Percentiles rank a stretch among this genome's conserved stretches.
These are phyloP conservation scores for Peniophora sp. DNA, from an alignment of 1,284 basidiomycete species.

Conservation along the genomic window DNA sequence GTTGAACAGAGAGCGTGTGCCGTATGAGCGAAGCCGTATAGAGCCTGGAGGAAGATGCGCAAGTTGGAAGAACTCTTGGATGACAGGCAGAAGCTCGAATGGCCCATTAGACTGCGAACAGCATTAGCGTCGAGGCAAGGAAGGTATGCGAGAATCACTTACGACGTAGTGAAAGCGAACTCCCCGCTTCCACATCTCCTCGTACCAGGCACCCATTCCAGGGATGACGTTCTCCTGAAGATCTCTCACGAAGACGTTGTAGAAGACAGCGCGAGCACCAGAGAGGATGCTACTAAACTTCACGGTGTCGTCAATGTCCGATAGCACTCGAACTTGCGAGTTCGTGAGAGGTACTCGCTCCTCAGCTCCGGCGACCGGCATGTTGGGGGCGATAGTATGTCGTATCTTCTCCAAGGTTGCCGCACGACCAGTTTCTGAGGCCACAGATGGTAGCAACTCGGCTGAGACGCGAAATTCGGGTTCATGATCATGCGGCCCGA, in stretches of 20 bases:
- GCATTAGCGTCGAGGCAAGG: conserved; percentile 5
- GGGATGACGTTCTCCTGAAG: conserved; percentile 72
- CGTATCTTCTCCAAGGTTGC: neutral
- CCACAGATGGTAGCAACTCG: conserved; percentile 34
- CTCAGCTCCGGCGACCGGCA: conserved; percentile 22
- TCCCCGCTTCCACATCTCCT: conserved; percentile 56
- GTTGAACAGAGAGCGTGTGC: conserved; percentile 72
- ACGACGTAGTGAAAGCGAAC: conserved; percentile 84
- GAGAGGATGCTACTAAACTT: conserved; percentile 70
- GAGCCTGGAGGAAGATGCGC: conserved; percentile 62
- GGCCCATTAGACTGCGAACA: conserved; percentile 79
- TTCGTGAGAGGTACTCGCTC: conserved; percentile 41
- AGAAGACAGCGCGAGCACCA: conserved; percentile 71
- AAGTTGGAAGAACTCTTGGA: conserved; percentile 71
- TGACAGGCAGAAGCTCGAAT: conserved; percentile 74
- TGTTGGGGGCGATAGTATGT: neutral
- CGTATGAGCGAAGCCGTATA: conserved; percentile 72
- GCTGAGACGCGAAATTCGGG: conserved; percentile 51
- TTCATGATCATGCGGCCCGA: conserved; percentile 42
- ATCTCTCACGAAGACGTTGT: conserved; percentile 73
- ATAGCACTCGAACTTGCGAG: conserved; percentile 68
- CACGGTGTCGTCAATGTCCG: conserved; percentile 93
- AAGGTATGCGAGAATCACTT: conserved; percentile 23
- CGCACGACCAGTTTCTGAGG: conserved; percentile 1
- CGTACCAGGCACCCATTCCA: conserved; percentile 84